phyloP scores from a whole-genome alignment of 345 rosid species.

The Hirschfeldia incana region DNA sequence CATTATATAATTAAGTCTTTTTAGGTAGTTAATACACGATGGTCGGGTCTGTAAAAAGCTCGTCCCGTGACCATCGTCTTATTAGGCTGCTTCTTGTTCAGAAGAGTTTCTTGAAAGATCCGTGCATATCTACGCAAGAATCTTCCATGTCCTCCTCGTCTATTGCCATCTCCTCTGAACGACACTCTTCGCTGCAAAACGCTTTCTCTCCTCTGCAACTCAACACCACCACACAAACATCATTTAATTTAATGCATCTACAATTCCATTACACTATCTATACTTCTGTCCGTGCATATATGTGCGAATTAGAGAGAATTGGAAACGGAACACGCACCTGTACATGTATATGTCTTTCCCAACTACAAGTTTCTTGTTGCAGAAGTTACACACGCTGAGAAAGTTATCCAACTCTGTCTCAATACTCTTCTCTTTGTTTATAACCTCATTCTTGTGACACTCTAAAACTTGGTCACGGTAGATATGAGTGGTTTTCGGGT shows the following conservation, averaged over 20 bases:
- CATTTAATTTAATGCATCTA: background rate
- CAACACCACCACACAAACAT: conserved; percentile 16
- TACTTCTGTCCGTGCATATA: background rate
- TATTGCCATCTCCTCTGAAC: conserved; percentile 59
- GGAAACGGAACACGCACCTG: conserved; percentile 51
- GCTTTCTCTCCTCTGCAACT: conserved; percentile 70
- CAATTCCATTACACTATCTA: background rate
- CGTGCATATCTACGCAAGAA: conserved; percentile 14
- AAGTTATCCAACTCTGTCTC: conserved; percentile 37
- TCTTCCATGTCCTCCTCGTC: conserved; percentile 53
- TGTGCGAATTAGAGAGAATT: background rate
- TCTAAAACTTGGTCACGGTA: conserved; percentile 74
- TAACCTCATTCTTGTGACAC: conserved; percentile 46
- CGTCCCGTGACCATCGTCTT: conserved; percentile 30
- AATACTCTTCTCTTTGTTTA: conserved; percentile 26
- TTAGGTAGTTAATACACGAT: conserved; percentile 30
- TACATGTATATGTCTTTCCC: conserved; percentile 78
- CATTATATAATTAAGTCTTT: conserved; percentile 28
- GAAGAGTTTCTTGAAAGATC: conserved; percentile 30
- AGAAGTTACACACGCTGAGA: conserved; percentile 66
- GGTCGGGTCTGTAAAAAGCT: conserved; percentile 45
- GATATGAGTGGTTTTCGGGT: conserved; percentile 78
- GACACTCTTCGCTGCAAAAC: conserved; percentile 76
- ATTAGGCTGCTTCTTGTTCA: conserved; percentile 27
- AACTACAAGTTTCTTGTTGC: conserved; percentile 66